These are phyloP conservation scores for Wickerhamiella dianesei DNA, from an alignment of 805 yeast species.

Conservation along the genomic window DNA sequence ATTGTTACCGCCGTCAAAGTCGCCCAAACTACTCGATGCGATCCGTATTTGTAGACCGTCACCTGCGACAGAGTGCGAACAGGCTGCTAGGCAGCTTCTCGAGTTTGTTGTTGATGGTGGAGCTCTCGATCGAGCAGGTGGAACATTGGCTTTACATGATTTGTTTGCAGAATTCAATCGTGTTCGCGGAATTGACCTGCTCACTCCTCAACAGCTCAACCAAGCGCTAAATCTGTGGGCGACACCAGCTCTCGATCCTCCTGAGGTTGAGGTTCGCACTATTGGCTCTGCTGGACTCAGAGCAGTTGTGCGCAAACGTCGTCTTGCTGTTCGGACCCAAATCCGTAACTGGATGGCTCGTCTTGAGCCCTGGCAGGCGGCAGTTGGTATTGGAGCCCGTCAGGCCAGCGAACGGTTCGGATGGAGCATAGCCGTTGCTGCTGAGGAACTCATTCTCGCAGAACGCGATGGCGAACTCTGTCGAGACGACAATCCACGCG, in stretches of 20 bases:
- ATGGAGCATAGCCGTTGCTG: constrained; percentile 55
- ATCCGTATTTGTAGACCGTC: constrained; percentile 22
- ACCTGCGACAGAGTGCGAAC: constrained; percentile 31
- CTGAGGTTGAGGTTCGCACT: constrained; percentile 1
- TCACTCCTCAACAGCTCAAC: constrained; percentile 55
- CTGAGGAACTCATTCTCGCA: constrained; percentile 49
- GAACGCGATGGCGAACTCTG: constrained; percentile 45
- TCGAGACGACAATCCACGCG: constrained; percentile 56
- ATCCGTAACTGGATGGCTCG: constrained; percentile 14
- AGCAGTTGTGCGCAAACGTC: constrained; percentile 2
- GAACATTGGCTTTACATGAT: constrained; percentile 48
- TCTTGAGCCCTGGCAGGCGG: constrained; percentile 19
- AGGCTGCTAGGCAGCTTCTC: constrained; percentile 64
- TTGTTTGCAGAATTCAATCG: constrained; percentile 51
- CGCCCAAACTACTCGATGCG: constrained; percentile 7
- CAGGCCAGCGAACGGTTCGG: constrained; percentile 38
- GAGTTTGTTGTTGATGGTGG: constrained; percentile 45
- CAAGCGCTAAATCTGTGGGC: constrained; percentile 49
- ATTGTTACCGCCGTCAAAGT: not conserved
- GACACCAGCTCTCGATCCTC: constrained; percentile 31
- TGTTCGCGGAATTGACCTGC: constrained; percentile 49
- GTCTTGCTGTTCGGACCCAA: constrained; percentile 11
- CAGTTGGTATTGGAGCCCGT: constrained; percentile 25
- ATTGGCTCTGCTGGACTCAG: not conserved
- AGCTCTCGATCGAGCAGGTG: constrained; percentile 39